A percentile compares a stretch with the other conserved stretches of the same genome.
These are phyloP conservation scores for Starmerella sirachaensis DNA, from an alignment of 805 yeast species.

Conservation along the genomic window DNA sequence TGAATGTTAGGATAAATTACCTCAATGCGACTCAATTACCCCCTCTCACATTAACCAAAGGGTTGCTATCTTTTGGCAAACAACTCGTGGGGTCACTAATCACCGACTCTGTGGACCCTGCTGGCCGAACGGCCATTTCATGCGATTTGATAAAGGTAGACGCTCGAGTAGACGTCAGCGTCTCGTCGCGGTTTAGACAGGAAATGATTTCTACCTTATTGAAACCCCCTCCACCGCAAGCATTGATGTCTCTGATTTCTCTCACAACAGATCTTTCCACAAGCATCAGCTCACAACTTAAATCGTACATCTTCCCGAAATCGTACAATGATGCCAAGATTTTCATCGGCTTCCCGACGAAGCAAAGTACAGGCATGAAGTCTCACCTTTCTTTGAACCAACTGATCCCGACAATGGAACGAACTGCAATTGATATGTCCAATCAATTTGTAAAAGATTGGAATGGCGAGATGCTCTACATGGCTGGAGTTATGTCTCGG, in stretches of 20 bases:
- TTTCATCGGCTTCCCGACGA: slow-evolving; percentile 34
- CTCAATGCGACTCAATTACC: slow-evolving; percentile 30
- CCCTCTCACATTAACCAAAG: slow-evolving; percentile 17
- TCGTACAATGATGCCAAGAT: slow-evolving; percentile 30
- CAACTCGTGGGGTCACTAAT: slow-evolving; percentile 24
- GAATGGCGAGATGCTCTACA: slow-evolving; percentile 31
- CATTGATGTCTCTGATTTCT: slow-evolving; percentile 27
- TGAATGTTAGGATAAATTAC: slow-evolving; percentile 26
- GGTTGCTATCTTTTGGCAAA: slow-evolving; percentile 25
- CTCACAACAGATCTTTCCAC: background rate
- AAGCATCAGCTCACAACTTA: slow-evolving; percentile 21
- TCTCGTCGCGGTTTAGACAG: slow-evolving; percentile 25
- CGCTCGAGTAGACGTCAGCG: slow-evolving; percentile 25
- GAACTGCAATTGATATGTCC: slow-evolving; percentile 34
- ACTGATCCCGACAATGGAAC: slow-evolving; percentile 34
- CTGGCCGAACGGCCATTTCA: slow-evolving; percentile 24
- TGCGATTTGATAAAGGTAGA: slow-evolving; percentile 27
- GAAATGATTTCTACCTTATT: slow-evolving; percentile 30
- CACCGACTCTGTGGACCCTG: slow-evolving; percentile 25
- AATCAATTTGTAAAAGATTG: slow-evolving; percentile 32
- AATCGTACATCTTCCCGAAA: slow-evolving; percentile 29
- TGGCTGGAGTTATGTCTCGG: slow-evolving; percentile 30
- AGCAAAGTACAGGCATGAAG: slow-evolving; percentile 31
- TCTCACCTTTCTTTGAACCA: slow-evolving; percentile 31
- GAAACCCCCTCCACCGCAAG: slow-evolving; percentile 32